phyloP scores from a whole-genome alignment of 441 rosid genomes.

The Pelargonium australe region DNA sequence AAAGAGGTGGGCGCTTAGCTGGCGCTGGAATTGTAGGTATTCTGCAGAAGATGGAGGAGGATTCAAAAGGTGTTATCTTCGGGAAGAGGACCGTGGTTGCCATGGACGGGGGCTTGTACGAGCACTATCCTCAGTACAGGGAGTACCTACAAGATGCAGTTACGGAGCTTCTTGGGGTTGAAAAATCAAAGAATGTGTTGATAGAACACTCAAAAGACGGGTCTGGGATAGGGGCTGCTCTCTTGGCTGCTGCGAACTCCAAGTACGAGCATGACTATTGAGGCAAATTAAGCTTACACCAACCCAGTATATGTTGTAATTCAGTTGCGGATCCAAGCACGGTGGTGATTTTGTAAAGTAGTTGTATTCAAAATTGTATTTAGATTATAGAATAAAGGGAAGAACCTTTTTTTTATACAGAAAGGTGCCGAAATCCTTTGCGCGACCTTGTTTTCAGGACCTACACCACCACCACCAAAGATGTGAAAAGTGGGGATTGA shows the following conservation, averaged over 20 bases:
- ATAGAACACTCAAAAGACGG: constrained; percentile 75
- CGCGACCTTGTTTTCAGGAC: too few relatives aligned
- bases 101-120: constrained; percentile 78
- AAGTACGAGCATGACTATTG: constrained; percentile 40
- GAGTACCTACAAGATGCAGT: constrained; percentile 54
- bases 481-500: too few relatives aligned
- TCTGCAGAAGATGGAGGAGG: constrained; percentile 68
- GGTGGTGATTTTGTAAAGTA: constrained; percentile 5
- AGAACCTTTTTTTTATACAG: too few relatives aligned
- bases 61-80: constrained; percentile 43
- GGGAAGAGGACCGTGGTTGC: constrained; percentile 74
- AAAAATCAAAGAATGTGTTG: constrained; percentile 41
- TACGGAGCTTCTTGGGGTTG: constrained; percentile 54
- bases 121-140: constrained; percentile 63
- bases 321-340: background rate
- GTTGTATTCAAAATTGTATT: constrained; percentile 1
- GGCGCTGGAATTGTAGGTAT: constrained; percentile 86
- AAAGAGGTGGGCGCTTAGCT: constrained; percentile 73
- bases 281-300: background rate
- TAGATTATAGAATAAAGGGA: constrained; percentile 2
- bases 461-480: too few relatives aligned
- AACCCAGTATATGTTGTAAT: too few relatives aligned
- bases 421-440: too few relatives aligned
- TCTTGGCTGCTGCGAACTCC: constrained; percentile 77
- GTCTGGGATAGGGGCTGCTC: constrained; percentile 87